Evolutionary conservation across 2,329 filamentous ascomycete genomes (phyloP).

Genomic region (Hypoxylon sp.): DNA sequence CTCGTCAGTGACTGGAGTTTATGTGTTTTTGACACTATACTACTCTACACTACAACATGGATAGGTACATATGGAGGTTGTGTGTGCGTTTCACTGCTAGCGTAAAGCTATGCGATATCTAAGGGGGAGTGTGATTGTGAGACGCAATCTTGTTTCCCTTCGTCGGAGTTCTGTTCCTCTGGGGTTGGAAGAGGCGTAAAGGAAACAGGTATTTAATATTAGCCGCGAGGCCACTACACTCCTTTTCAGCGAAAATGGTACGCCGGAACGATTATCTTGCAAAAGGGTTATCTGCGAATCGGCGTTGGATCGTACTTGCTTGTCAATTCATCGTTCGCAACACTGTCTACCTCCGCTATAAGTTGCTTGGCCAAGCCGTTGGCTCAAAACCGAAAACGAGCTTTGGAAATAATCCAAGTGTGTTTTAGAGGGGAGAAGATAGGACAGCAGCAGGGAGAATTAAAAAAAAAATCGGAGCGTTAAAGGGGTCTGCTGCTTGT

Average conservation of each 20-base stretch:
- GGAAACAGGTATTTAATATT: conserved; percentile 50
- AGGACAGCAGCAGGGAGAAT: conserved; percentile 35
- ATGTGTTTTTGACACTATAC: conserved; percentile 21
- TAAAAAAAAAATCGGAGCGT: conserved; percentile 42
- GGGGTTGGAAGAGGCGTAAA: conserved; percentile 47
- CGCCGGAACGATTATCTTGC: conserved; percentile 45
- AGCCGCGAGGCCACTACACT: conserved; percentile 50
- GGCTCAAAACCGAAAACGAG: conserved; percentile 34
- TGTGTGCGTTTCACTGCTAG: conserved; percentile 27
- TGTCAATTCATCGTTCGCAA: conserved; percentile 46
- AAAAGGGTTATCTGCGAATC: conserved; percentile 40
- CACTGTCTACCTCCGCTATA: conserved; percentile 41
- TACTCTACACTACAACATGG: conserved; percentile 26
- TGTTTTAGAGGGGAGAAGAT: conserved; percentile 37
- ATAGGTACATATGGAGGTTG: conserved; percentile 14
- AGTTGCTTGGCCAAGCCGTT: conserved; percentile 35
- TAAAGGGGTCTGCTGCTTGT: conserved; percentile 34
- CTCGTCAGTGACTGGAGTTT: conserved; percentile 16
- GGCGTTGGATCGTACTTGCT: conserved; percentile 53
- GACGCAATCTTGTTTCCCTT: conserved; percentile 42
- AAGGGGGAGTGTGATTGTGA: conserved; percentile 30
- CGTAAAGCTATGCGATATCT: conserved; percentile 34
- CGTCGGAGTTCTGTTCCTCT: conserved; percentile 46
- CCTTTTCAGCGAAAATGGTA: conserved; percentile 48
- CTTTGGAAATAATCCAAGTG: conserved; percentile 46